These are phyloP conservation scores for Lactarius vividus DNA, from an alignment of 768 basidiomycete species.

Conservation along the genomic window DNA sequence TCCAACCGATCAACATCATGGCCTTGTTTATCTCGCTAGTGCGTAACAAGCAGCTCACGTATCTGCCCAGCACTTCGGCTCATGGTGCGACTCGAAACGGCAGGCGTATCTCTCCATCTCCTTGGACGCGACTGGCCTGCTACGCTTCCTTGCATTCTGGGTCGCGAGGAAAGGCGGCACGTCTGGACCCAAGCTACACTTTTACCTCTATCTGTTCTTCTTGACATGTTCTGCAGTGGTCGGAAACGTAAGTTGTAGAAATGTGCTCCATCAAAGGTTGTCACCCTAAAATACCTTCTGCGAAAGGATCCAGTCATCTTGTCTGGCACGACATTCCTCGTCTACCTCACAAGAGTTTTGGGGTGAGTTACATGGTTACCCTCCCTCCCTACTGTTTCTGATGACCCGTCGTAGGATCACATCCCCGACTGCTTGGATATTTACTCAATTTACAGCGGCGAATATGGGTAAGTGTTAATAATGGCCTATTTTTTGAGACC, in stretches of 20 bases:
- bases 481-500: neutral
- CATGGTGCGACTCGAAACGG: neutral
- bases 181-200: conserved; percentile 68
- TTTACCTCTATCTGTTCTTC: conserved; percentile 83
- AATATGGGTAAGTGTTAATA: conserved; percentile 61
- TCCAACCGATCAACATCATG: conserved; percentile 91
- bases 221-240: conserved; percentile 71
- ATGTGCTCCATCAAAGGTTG: neutral
- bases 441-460: conserved; percentile 73
- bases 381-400: neutral
- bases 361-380: conserved; percentile 32
- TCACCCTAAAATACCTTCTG: conserved; percentile 1
- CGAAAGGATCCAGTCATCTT: conserved; percentile 80
- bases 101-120: conserved; percentile 87
- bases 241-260: conserved; percentile 55
- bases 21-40: conserved; percentile 86
- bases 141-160: conserved; percentile 86
- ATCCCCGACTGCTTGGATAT: conserved; percentile 63
- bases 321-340: conserved; percentile 86
- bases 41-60: conserved; percentile 20
- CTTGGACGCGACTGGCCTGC: conserved; percentile 82
- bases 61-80: neutral
- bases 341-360: conserved; percentile 78
- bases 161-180: conserved; percentile 71
- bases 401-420: conserved; percentile 28